Evolutionary conservation across 192 early-diverging fungal species (phyloP).

Genomic region (Podila minutissima): DNA sequence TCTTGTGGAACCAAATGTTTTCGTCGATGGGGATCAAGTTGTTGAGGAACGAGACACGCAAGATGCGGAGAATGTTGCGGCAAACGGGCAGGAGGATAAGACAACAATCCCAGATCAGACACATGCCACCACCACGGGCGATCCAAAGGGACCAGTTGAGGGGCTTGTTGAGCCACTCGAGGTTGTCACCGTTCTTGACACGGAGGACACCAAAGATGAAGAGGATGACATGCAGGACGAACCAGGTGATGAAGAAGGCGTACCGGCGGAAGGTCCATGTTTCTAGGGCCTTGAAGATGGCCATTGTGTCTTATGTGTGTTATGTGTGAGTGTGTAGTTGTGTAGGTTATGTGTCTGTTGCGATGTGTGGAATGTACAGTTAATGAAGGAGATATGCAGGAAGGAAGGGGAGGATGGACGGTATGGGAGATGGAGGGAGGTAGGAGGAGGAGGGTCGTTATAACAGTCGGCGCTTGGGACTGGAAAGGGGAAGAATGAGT

Average conservation of each 20-base stretch:
- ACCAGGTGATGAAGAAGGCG: slow-evolving; percentile 46
- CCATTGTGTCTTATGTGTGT: background rate
- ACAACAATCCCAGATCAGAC: slow-evolving; percentile 63
- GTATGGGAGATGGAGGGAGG: background rate
- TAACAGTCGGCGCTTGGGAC: background rate
- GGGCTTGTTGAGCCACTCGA: slow-evolving; percentile 56
- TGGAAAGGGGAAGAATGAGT: background rate
- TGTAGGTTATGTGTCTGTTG: background rate
- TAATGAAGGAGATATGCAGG: background rate
- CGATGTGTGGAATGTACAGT: background rate
- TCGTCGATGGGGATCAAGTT: slow-evolving; percentile 78
- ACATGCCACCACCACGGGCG: slow-evolving; percentile 70
- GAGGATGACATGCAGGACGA: slow-evolving; percentile 53
- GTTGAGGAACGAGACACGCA: slow-evolving; percentile 65
- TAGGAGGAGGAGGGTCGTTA: background rate
- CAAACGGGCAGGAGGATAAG: slow-evolving; percentile 67
- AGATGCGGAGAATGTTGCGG: slow-evolving; percentile 69
- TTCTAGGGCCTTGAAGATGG: slow-evolving; percentile 42
- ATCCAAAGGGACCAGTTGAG: slow-evolving; percentile 59
- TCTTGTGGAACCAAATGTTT: slow-evolving; percentile 82
- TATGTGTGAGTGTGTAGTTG: background rate
- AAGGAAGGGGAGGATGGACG: background rate
- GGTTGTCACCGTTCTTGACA: slow-evolving; percentile 58
- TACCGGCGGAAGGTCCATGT: slow-evolving; percentile 46
- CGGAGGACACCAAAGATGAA: slow-evolving; percentile 63